Conservation (phyloP, 306 rosid genomes). For the Rosa chinensis region DNA sequence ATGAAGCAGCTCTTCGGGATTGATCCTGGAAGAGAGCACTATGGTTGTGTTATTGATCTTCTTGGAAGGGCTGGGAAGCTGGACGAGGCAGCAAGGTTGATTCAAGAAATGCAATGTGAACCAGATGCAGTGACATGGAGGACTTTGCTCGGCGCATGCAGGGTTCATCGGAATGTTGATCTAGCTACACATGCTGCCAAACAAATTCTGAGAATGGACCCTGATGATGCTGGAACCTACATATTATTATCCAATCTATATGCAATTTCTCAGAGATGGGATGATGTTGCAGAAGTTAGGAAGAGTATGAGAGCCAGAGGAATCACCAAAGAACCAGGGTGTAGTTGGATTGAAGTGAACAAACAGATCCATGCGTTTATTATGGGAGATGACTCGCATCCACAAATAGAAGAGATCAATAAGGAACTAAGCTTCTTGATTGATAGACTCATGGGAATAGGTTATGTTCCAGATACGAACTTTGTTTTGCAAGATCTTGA, state of each 20-base stretch:
- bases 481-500: constrained; percentile 90
- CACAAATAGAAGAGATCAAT: constrained; percentile 64
- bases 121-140: constrained; percentile 91
- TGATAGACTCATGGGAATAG: constrained; percentile 44
- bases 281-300: constrained; percentile 68
- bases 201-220: constrained; percentile 64
- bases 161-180: constrained; percentile 63
- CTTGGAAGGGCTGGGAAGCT: constrained; percentile 93
- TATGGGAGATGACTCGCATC: constrained; percentile 72
- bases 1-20: constrained; percentile 72
- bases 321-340: constrained; percentile 80
- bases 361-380: constrained; percentile 72
- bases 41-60: constrained; percentile 85
- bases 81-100: constrained; percentile 63
- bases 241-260: constrained; percentile 70
- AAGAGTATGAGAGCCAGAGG: constrained; percentile 62
- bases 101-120: constrained; percentile 60
- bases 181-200: constrained; percentile 74
- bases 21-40: constrained; percentile 76
- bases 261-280: constrained; percentile 79
- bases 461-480: constrained; percentile 81
- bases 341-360: constrained; percentile 91
- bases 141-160: constrained; percentile 85
- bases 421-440: constrained; percentile 49
- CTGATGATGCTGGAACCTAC: constrained; percentile 75